Conservation (phyloP, 2,329 filamentous ascomycete genomes). For the Sclerotinia spermophila region DNA sequence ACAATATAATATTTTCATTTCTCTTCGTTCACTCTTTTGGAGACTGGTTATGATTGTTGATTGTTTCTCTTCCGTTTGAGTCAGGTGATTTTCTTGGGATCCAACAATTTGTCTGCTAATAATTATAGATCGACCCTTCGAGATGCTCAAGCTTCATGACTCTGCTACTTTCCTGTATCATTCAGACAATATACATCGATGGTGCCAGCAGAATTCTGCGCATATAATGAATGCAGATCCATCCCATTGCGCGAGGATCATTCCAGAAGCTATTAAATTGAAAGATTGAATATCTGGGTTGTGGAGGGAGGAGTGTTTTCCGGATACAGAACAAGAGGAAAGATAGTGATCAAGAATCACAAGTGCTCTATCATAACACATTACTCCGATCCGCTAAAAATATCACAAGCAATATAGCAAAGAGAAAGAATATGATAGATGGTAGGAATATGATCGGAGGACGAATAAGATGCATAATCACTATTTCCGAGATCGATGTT, state of each 20-base stretch:
- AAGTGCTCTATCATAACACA: too few relatives aligned
- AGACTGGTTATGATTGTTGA: not conserved
- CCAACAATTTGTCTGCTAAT: accelerated
- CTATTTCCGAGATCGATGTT: too few relatives aligned
- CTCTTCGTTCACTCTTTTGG: too few relatives aligned
- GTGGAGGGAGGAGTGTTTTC: not conserved
- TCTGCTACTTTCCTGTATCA: not conserved
- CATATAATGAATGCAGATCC: not conserved
- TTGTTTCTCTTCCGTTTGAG: not conserved
- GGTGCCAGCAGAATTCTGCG: not conserved
- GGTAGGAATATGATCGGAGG: too few relatives aligned
- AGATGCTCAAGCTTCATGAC: too few relatives aligned
- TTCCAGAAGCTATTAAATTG: not conserved
- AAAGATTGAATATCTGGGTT: not conserved
- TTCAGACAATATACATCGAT: too few relatives aligned
- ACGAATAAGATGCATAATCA: too few relatives aligned
- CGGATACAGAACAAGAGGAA: too few relatives aligned
- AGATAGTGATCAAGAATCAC: not conserved
- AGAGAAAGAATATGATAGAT: too few relatives aligned
- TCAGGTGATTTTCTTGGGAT: not conserved
- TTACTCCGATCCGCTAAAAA: too few relatives aligned
- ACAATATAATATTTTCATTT: not conserved
- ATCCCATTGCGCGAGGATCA: not conserved
- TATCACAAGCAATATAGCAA: too few relatives aligned
- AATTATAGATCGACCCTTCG: too few relatives aligned